These are phyloP conservation scores for Fusarium floridanum DNA, from an alignment of 2,329 filamentous ascomycete species.

Conservation along the genomic window DNA sequence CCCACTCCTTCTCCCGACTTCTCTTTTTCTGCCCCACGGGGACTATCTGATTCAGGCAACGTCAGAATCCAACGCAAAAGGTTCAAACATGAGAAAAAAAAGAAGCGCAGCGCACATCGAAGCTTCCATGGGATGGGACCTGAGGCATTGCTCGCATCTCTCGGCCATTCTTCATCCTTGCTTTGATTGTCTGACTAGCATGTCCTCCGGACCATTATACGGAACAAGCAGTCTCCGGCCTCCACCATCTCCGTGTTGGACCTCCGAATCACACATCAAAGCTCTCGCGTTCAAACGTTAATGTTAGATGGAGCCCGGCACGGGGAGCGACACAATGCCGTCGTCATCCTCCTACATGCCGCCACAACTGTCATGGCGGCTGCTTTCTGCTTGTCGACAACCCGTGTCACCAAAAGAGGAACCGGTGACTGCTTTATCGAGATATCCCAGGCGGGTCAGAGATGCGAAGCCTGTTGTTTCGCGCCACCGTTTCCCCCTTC, in stretches of 20 bases:
- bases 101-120: slow-evolving; percentile 1
- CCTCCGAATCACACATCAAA: slow-evolving; percentile 7
- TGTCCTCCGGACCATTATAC: slow-evolving; percentile 28
- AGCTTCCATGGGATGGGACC: slow-evolving; percentile 15
- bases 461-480: slow-evolving; percentile 27
- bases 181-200: slow-evolving; percentile 30
- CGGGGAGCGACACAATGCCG: slow-evolving; percentile 18
- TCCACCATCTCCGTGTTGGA: slow-evolving; percentile 23
- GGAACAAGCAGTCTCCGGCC: slow-evolving; percentile 18
- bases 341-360: slow-evolving; percentile 20
- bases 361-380: slow-evolving; percentile 41
- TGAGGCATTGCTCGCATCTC: slow-evolving; percentile 23
- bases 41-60: slow-evolving; percentile 27
- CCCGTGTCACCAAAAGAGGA: slow-evolving; percentile 12
- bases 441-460: slow-evolving; percentile 24
- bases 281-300: slow-evolving; percentile 10
- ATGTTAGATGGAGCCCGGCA: slow-evolving; percentile 14
- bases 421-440: slow-evolving; percentile 28
- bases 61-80: slow-evolving; percentile 8
- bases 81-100: slow-evolving; percentile 4
- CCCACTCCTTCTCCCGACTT: slow-evolving; percentile 9
- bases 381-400: neutral
- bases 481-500: slow-evolving; percentile 26
- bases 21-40: slow-evolving; percentile 18
- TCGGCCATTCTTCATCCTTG: slow-evolving; percentile 28